Percentiles rank a stretch among this genome's conserved stretches.
Evolutionary conservation across 306 rosid species (phyloP).

Genomic region (Trifolium fragiferum): DNA sequence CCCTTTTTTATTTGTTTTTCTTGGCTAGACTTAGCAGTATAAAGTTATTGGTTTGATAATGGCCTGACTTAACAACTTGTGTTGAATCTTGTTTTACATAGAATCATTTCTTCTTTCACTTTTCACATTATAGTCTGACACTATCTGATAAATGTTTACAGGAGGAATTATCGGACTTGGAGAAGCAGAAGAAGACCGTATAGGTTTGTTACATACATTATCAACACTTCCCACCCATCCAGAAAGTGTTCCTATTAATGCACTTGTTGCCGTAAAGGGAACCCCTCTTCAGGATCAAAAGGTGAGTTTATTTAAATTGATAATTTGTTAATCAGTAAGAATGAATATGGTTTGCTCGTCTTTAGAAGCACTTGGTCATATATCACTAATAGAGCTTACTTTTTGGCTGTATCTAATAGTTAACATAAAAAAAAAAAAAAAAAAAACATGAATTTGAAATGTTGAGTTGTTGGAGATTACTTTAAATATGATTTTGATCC

Average conservation of each 20-base stretch:
- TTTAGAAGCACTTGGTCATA: not conserved
- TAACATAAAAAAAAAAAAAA: not conserved
- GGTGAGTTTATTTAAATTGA: constrained; percentile 47
- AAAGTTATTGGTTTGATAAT: constrained; percentile 9
- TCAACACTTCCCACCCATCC: constrained; percentile 97
- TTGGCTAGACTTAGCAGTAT: constrained; percentile 12
- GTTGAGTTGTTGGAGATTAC: not conserved
- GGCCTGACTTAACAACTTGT: not conserved
- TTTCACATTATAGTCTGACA: constrained; percentile 28
- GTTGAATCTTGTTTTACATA: not conserved
- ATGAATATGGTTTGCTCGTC: not conserved
- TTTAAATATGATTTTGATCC: not conserved
- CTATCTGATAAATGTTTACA: constrained; percentile 43
- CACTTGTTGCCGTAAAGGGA: constrained; percentile 88
- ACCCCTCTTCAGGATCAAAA: constrained; percentile 94
- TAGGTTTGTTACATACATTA: constrained; percentile 92
- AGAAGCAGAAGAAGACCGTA: constrained; percentile 95
- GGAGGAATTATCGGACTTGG: constrained; percentile 99
- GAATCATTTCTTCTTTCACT: not conserved
- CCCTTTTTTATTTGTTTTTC: not conserved
- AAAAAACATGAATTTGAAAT: not conserved
- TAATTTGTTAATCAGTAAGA: constrained; percentile 15
- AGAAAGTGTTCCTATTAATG: constrained; percentile 96
- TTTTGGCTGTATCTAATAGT: not conserved
- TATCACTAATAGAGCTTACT: not conserved